Evolutionary conservation across 1,284 basidiomycete species (phyloP), one percentile per base, ranked within the genome.

Genomic region (Termitomyces sp.): DNA sequence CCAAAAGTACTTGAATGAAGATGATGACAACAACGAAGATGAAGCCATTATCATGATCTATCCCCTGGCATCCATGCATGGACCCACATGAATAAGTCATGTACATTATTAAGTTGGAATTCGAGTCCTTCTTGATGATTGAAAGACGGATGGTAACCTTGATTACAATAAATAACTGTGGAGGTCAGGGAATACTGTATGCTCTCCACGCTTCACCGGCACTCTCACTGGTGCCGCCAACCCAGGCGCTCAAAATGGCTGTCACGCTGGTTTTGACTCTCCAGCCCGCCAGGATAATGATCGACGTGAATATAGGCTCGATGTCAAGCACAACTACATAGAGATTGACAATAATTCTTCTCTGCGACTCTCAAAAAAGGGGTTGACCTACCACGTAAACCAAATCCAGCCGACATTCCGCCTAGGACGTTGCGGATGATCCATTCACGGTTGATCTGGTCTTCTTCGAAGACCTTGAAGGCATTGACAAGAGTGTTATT

Each of bases 251-350:
- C 13, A 89, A 72, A n/a, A 81, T 59, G 46, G 68, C 70, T 6
- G 86, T 82, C 5, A 83, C 78, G 7, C 70, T 72, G 0, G 83
- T 88, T 67, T 91, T 92, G 5, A 80, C 76, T 0, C 65, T 72
- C 92, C 92, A 95, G 0, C 91, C 93, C 1, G 74, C 71, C 1
- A 93, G 66, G 38, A 96, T 87, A 37, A 93, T 83, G 13, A 82
- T 58, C 2, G 87, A 91, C 0, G 91, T 93, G 65, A 90, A 82
- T 41, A 83, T 48, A 0, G 92, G 91, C 60, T 84, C 81, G 38
- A 82, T 81, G 58, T 90, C 86, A 31, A 91, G 69, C 13, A 89
- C 85, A 8, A 91, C 89, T 89, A 13, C 13, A 40, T 5, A 24
- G 21, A 24, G 21, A 24, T 9, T 21, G 30, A 42, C 43, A 7